Base-by-base conservation (phyloP, 2,329 filamentous ascomycete genomes). In the Arachnopeziza araneosa region DNA sequence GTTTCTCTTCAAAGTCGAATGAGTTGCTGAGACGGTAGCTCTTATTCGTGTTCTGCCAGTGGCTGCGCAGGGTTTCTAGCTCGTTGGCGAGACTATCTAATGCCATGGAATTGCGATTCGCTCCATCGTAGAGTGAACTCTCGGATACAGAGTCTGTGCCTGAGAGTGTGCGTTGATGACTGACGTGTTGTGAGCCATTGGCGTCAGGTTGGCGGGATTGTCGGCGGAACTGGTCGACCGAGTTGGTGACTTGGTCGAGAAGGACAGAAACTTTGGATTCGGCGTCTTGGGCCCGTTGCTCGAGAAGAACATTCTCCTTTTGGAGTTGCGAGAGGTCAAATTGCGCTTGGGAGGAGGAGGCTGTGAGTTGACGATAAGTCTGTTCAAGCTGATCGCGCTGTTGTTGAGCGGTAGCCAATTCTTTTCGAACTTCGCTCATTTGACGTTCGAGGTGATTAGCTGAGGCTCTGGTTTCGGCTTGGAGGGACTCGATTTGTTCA, bases 41-140 rank as follows among this genome's bases (percentile, higher is more conserved):
- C 75, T 96, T 95, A 77, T 93, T 97, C 14, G 92, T 96, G 49
- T 88, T 91, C 76, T 98, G 92, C 95, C 95, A 99, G 69, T 97
- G 93, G 56, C 81, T 90, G 56, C 93, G 86, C 54, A 99, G 80
- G 14, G 90, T 89, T 73, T 99, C 95, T 8, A 99, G 85, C 77
- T 99, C 95, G 64, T 85, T 91, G 12, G 95, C 93, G 24, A 99
- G 83, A 65, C 88, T 95, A 75, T 99, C 95, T 22, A 99, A 82
- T 2, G 93, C 93, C 67, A 87, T 78, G 0, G 83, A 86, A 57
- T 84, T 85, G 55, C 85, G 82, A 65, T 82, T 81, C 56, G 82
- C 68, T 24, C 67, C 65, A 23, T 70, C 73, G 67, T 82, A 80
- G 2, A 82, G 71, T 10, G 79, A 81, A 22, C 81, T 79, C 23